Conservation (phyloP, 176 grass and related monocot genomes). For the Aegilops tauschii region DNA sequence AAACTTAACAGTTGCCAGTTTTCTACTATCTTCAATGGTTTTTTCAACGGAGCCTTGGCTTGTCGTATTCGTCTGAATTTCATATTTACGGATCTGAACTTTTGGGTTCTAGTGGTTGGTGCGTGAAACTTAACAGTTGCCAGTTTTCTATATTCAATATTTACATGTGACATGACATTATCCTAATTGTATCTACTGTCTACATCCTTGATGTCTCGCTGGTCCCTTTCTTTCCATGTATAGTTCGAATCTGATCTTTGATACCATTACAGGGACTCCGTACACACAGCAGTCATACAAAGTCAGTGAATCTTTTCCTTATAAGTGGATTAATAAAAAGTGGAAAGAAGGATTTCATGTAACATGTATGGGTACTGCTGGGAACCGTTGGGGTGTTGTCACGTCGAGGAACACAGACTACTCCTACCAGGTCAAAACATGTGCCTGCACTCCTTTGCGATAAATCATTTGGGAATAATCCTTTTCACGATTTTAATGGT, state of each 20-base stretch:
- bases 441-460: background rate
- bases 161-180: too few species aligned
- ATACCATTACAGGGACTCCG: conserved; percentile 49
- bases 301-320: conserved; percentile 83
- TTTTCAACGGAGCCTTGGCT: background rate
- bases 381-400: conserved; percentile 70
- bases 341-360: conserved; percentile 95
- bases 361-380: conserved; percentile 73
- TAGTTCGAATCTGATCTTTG: background rate
- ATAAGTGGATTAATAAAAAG: conserved; percentile 84
- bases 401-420: conserved; percentile 73
- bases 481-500: background rate
- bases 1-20: background rate
- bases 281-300: conserved; percentile 78
- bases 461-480: background rate
- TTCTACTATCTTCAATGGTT: background rate
- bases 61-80: background rate
- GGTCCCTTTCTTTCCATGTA: background rate
- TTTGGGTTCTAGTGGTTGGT: background rate
- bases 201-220: background rate
- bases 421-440: conserved; percentile 51
- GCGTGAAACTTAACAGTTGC: background rate
- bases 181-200: background rate
- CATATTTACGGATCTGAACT: background rate
- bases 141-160: background rate